Conservation (phyloP, 2,329 filamentous ascomycete species). For the Xylaria sp. region DNA sequence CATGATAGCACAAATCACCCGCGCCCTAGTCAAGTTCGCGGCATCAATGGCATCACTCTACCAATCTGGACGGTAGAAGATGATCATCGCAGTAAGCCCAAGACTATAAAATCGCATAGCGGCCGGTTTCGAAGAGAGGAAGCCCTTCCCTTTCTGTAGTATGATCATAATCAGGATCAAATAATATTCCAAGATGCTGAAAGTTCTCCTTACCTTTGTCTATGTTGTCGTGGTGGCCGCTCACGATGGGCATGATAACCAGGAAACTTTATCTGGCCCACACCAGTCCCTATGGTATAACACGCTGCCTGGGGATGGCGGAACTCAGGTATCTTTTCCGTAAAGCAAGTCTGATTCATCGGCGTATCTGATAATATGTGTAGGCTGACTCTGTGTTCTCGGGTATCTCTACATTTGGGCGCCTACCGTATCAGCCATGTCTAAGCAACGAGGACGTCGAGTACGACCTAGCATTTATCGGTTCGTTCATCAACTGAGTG, state of each 20-base stretch:
- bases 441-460: conserved; percentile 69
- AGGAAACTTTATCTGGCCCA: conserved; percentile 67
- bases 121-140: neutral
- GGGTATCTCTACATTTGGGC: conserved; percentile 83
- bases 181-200: conserved; percentile 22
- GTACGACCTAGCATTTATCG: conserved; percentile 86
- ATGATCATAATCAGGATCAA: neutral
- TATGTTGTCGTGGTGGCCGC: conserved; percentile 57
- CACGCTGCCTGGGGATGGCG: conserved; percentile 78
- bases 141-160: neutral
- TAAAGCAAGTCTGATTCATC: neutral
- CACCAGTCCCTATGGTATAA: conserved; percentile 82
- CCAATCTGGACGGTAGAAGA: conserved; percentile 14
- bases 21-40: conserved; percentile 18
- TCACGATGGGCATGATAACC: conserved; percentile 61
- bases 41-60: conserved; percentile 21
- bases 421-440: conserved; percentile 77
- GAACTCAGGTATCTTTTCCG: conserved; percentile 65
- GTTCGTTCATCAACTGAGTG: conserved; percentile 45
- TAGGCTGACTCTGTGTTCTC: conserved; percentile 88
- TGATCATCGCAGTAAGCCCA: conserved; percentile 5
- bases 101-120: conserved; percentile 9
- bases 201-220: conserved; percentile 40
- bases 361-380: neutral
- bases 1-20: conserved; percentile 16